A percentile compares a stretch with the other conserved stretches of the same genome.
phyloP scores from a whole-genome alignment of 306 rosid species.

The Lupinus albus region DNA sequence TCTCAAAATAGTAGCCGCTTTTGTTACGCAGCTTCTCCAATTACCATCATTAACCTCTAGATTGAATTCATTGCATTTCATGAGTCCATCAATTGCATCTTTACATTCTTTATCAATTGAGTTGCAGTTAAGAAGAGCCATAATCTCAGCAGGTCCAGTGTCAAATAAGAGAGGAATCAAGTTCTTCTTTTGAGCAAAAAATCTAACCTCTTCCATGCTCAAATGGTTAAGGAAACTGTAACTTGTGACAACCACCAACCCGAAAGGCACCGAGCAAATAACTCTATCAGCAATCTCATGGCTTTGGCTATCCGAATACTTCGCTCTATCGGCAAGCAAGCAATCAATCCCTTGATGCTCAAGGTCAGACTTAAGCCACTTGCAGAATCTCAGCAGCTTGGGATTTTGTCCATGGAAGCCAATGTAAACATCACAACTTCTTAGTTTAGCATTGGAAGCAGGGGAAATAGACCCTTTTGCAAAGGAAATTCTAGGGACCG shows the following conservation, averaged over 20 bases:
- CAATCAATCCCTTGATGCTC: slow-evolving; percentile 94
- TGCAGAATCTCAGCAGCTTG: slow-evolving; percentile 65
- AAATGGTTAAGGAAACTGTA: slow-evolving; percentile 61
- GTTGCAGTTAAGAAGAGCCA: slow-evolving; percentile 54
- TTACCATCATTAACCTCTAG: slow-evolving; percentile 71
- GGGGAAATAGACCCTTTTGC: slow-evolving; percentile 70
- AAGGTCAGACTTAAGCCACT: slow-evolving; percentile 87
- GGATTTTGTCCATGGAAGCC: slow-evolving; percentile 81
- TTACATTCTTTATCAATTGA: slow-evolving; percentile 63
- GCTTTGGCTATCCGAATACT: slow-evolving; percentile 72
- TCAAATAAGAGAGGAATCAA: slow-evolving; percentile 77
- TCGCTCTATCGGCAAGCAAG: slow-evolving; percentile 78
- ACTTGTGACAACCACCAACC: slow-evolving; percentile 71
- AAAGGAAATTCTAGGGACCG: slow-evolving; percentile 73
- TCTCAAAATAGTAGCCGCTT: slow-evolving; percentile 59
- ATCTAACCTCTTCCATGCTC: slow-evolving; percentile 73
- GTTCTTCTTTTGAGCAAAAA: slow-evolving; percentile 90
- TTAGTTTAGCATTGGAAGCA: slow-evolving; percentile 59
- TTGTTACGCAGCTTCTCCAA: slow-evolving; percentile 65
- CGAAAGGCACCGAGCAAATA: slow-evolving; percentile 73
- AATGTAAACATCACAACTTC: slow-evolving; percentile 81
- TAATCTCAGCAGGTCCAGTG: slow-evolving; percentile 56
- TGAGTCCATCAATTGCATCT: slow-evolving; percentile 71
- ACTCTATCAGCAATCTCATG: slow-evolving; percentile 84
- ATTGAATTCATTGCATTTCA: slow-evolving; percentile 63